Base-by-base conservation (phyloP, 2,329 filamentous ascomycete genomes). In the Reticulascus tulasneorum region DNA sequence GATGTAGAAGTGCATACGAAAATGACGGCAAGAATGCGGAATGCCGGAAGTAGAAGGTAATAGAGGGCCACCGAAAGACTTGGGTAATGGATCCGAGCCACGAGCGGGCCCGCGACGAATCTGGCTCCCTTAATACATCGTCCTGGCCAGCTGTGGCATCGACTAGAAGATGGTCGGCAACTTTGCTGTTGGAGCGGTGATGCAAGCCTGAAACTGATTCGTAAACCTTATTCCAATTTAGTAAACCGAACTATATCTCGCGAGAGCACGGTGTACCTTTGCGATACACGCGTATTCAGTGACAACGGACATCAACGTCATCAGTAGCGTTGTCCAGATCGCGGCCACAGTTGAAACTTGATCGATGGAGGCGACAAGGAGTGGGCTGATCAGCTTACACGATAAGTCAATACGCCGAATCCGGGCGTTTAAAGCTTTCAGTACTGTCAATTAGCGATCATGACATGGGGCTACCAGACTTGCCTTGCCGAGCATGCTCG, bases 331-430 rank as follows among this genome's bases (percentile, higher is more conserved):
- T 1, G 63, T 55, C 23, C 64, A 51, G 13, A 80, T 71, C 6
- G 76, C 75, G 4, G 63, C 37, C 17, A 48, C 53, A 0, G 72
- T 71, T 0, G 73, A 78, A 3, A 54, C 55, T 1, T 58, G 64
- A 30, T 75, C 71, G 1, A 79, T 45, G 2, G 77, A 48, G 2
- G 73, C 68, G 21, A 81, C 72, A n/a, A 63, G 59, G 3, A 81
- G 58, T 0, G 77, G 77, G 0, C 70, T 75, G 2, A 75, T 38
- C 2, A 81, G 61, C 47, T 81, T 81, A 57, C 76, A 79, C 12
- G 73, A 52, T 6, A 81, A 60, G 40, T 81, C 77, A 28, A 81
- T 79, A 5, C 77, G 68, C n/a, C 77, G 67, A 70, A 81, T 79
- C n/a, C 63, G 62, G 3, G 75, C 68, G 49, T 80, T 81, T 18